Evolutionary conservation across 495 filamentous ascomycete species (phyloP).

Genomic region (Trichocladium uniseriatum): DNA sequence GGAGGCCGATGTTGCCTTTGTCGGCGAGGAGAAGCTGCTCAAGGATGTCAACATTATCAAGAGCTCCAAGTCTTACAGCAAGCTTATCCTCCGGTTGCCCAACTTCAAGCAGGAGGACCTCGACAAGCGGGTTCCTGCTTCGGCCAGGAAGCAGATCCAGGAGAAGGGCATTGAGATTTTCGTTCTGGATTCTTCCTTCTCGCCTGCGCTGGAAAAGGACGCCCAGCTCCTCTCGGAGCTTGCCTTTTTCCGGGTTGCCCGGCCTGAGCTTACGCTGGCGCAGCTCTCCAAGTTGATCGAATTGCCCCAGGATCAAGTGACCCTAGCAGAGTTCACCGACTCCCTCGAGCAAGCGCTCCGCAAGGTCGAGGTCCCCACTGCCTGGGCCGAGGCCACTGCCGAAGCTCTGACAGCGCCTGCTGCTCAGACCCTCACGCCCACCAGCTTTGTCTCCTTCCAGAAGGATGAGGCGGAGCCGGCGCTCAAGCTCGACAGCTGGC

Average conservation of each 20-base stretch:
- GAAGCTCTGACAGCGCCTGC: conserved; percentile 44
- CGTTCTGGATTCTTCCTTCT: conserved; percentile 59
- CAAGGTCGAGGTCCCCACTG: conserved; percentile 62
- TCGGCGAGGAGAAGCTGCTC: conserved; percentile 71
- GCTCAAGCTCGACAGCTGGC: conserved; percentile 59
- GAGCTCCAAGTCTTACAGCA: conserved; percentile 60
- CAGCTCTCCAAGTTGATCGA: conserved; percentile 26
- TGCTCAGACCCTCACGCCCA: conserved; percentile 53
- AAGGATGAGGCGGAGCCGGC: conserved; percentile 63
- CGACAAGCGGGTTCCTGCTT: conserved; percentile 72
- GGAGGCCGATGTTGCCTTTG: conserved; percentile 65
- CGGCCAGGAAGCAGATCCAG: conserved; percentile 57
- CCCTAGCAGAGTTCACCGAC: conserved; percentile 51
- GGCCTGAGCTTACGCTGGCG: conserved; percentile 50
- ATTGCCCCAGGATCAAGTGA: conserved; percentile 31
- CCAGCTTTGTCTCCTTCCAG: conserved; percentile 74
- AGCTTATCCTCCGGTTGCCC: conserved; percentile 64
- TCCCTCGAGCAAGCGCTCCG: conserved; percentile 62
- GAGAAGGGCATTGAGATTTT: conserved; percentile 59
- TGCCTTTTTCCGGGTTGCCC: conserved; percentile 68
- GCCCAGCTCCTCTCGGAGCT: conserved; percentile 59
- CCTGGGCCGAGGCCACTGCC: conserved; percentile 62
- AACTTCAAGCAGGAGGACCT: conserved; percentile 77
- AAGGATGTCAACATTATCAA: conserved; percentile 62
- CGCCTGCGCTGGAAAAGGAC: conserved; percentile 55